Evolutionary conservation across 2,329 filamentous ascomycete species (phyloP).

Genomic region (Davidsoniella eucalypti): DNA sequence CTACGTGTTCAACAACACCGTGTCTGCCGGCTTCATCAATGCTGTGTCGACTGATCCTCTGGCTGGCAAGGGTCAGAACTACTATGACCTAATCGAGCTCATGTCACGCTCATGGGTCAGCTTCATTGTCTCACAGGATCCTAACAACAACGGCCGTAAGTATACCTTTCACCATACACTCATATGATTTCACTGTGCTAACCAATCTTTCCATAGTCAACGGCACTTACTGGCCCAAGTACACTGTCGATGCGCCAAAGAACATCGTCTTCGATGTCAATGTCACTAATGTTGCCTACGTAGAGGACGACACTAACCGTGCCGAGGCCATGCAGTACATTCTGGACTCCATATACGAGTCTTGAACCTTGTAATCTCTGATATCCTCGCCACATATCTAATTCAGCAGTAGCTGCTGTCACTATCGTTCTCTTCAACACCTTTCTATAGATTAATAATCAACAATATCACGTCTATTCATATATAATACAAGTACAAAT

Average conservation of each 20-base stretch:
- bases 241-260: slow-evolving; percentile 23
- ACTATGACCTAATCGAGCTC: slow-evolving; percentile 24
- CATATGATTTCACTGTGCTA: background rate
- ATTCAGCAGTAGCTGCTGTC: background rate
- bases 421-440: background rate
- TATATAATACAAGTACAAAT: background rate
- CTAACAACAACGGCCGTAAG: slow-evolving; percentile 21
- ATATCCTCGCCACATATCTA: background rate
- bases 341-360: slow-evolving; percentile 13
- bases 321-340: slow-evolving; percentile 25
- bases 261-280: slow-evolving; percentile 36
- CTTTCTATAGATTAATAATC: background rate
- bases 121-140: slow-evolving; percentile 30
- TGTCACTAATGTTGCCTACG: slow-evolving; percentile 22
- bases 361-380: background rate
- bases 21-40: slow-evolving; percentile 24
- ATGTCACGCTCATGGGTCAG: slow-evolving; percentile 36
- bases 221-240: slow-evolving; percentile 25
- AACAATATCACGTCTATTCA: background rate
- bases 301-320: slow-evolving; percentile 29
- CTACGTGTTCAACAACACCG: slow-evolving; percentile 33
- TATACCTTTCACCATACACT: background rate
- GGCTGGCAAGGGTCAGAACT: slow-evolving; percentile 23
- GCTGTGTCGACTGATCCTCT: slow-evolving; percentile 21
- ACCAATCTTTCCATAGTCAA: background rate